These are phyloP conservation scores for Rhytidiadelphus loreus DNA, from an alignment of 225 moss, liverwort and hornwort species.

Conservation along the genomic window DNA sequence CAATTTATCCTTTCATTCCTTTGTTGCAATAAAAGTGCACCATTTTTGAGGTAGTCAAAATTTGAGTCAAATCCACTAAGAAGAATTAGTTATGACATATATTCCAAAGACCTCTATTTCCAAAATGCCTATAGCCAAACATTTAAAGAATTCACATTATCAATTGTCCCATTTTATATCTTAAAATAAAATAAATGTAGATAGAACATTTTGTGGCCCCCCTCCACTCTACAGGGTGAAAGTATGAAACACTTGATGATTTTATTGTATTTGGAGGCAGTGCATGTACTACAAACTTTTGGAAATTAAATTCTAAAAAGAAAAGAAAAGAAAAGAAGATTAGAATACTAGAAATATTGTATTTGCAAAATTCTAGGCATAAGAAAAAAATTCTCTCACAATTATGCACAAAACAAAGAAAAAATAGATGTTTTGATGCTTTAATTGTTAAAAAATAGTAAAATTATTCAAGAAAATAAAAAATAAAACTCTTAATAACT, in stretches of 20 bases:
- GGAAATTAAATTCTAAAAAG: not conserved
- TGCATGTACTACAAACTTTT: not conserved
- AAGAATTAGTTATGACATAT: not conserved
- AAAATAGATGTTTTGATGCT: not conserved
- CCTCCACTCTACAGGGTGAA: accelerated
- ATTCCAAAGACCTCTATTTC: accelerated
- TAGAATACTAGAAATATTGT: not conserved
- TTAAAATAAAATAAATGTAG: not conserved
- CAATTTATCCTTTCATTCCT: not conserved
- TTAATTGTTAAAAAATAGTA: not conserved
- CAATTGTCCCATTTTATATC: not conserved
- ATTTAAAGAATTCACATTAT: not conserved
- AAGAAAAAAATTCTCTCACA: accelerated
- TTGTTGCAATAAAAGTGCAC: not conserved
- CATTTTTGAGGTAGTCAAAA: not conserved
- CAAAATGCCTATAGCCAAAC: no score
- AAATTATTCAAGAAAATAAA: not conserved
- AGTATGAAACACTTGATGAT: not conserved
- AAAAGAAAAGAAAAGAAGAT: accelerated
- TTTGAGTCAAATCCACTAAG: not conserved
- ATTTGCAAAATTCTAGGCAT: not conserved
- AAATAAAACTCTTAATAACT: accelerated
- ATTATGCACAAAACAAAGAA: not conserved
- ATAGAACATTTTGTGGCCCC: accelerated
- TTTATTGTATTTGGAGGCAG: not conserved